Conservation (phyloP, 345 rosid species). For the Barbarea vulgaris region DNA sequence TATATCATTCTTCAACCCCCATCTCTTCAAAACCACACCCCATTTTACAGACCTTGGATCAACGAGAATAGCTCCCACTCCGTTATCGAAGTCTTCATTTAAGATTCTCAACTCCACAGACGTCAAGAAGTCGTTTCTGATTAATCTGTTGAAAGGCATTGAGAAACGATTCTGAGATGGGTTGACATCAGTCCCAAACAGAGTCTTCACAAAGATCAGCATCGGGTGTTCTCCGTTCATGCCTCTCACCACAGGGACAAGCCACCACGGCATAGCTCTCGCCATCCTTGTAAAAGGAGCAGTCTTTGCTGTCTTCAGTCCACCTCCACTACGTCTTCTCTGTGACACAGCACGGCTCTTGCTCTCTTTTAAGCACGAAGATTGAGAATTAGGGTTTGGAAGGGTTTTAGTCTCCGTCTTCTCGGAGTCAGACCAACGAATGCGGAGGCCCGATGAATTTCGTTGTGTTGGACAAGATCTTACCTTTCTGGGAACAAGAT, state of each 20-base stretch:
- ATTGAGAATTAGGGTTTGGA: background rate
- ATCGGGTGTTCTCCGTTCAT: background rate
- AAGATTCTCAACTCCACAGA: background rate
- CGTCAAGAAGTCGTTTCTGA: background rate
- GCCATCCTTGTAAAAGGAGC: background rate
- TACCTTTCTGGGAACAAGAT: background rate
- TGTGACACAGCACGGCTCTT: background rate
- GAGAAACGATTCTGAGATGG: background rate
- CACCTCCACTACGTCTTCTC: background rate
- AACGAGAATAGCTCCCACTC: constrained; percentile 3
- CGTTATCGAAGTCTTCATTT: background rate
- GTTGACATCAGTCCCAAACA: background rate
- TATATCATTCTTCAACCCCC: background rate
- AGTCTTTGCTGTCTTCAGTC: background rate
- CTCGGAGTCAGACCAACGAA: background rate
- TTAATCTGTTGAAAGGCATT: background rate
- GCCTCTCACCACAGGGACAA: background rate
- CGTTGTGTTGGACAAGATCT: background rate
- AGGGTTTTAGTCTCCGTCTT: background rate
- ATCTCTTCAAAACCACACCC: background rate
- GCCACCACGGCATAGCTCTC: background rate
- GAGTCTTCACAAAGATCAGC: background rate
- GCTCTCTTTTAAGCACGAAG: no score
- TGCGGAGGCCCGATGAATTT: background rate
- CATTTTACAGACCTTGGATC: background rate